phyloP scores from a whole-genome alignment of 1,284 basidiomycete genomes.

The Nidula niveotomentosa region DNA sequence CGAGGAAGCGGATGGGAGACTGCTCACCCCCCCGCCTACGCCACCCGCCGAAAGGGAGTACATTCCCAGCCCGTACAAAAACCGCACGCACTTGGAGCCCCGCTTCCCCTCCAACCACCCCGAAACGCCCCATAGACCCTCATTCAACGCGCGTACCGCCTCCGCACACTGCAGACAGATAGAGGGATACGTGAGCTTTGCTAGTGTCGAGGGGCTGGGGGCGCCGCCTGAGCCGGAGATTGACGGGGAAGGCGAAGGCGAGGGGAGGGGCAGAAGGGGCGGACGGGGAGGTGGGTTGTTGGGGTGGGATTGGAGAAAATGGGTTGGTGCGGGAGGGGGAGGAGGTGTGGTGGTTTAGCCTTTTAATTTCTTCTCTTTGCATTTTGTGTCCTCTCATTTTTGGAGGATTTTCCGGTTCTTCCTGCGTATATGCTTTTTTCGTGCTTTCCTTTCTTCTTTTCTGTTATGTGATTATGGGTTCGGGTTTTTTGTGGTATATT shows the following conservation, averaged over 20 bases:
- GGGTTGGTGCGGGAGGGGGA: no score
- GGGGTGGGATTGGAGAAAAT: no score
- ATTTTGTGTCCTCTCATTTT: no score
- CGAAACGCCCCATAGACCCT: slow-evolving; percentile 9
- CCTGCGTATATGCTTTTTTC: no score
- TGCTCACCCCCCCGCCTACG: slow-evolving; percentile 33
- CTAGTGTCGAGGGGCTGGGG: slow-evolving; percentile 68
- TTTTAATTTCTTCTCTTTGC: no score
- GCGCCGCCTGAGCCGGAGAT: slow-evolving; percentile 44
- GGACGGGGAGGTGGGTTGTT: no score
- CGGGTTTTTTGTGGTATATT: no score
- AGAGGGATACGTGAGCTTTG: slow-evolving; percentile 68
- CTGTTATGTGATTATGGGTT: no score
- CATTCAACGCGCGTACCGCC: slow-evolving; percentile 67
- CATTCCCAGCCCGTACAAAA: neutral
- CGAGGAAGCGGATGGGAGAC: slow-evolving; percentile 15
- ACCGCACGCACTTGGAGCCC: slow-evolving; percentile 4
- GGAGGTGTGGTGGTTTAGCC: no score
- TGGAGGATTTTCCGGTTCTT: no score
- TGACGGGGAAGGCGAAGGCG: slow-evolving; percentile 15
- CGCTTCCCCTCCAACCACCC: slow-evolving; percentile 15
- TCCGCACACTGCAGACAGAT: slow-evolving; percentile 53
- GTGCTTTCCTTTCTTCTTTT: no score
- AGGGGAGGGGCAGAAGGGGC: slow-evolving; percentile 3
- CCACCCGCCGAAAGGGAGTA: slow-evolving; percentile 17